Evolutionary conservation across 2,329 filamentous ascomycete species (phyloP), one percentile per base, ranked within the genome.

Genomic region (Mycosphaerella arachidis): DNA sequence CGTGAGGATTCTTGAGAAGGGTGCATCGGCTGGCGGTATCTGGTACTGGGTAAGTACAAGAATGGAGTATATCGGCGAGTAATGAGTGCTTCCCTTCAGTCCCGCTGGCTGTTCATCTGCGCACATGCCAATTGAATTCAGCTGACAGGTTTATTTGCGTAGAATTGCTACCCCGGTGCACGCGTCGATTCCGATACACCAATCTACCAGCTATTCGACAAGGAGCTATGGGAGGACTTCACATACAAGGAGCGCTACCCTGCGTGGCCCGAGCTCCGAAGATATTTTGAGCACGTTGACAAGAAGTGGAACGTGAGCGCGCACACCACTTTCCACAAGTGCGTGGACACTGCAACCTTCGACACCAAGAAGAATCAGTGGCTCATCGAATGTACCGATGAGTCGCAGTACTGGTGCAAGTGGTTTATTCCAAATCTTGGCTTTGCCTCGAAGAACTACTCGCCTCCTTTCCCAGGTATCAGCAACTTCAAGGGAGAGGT

Each of bases 281-380:
- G 70, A 10, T 87, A 87, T 69, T 87, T 87, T 66, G 78, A 84
- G 29, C 81, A 85, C 53, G 79, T 85, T 8, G 84, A 86, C 56
- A 81, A 81, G 59, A 78, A 81, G 10, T 67, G 84, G 24, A 73
- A 78, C 24, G 72, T 87, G 18, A 82, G 79, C 66, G 84, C 84
- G 63, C 81, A 86, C 62, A 78, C 76, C 20, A 75, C 79, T 1
- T 86, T 84, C 71, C 80, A 84, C 63, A 84, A 81, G 1, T 77
- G 81, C 8, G 82, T 86, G 3, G 73, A 80, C 0, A 76, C 77
- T 13, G 83, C 80, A 6, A 74, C 78, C 1, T 86, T 83, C 53
- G 78, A 85, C 55, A 78, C 78, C n/a, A 63, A 67, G 1, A 71
- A 71, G 0, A 78, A 78, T 0, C 78, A 75, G 55, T 86, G 84